Evolutionary conservation across 768 basidiomycete species (phyloP), one percentile per base, ranked within the genome.

Genomic region (Boletellus sp.): DNA sequence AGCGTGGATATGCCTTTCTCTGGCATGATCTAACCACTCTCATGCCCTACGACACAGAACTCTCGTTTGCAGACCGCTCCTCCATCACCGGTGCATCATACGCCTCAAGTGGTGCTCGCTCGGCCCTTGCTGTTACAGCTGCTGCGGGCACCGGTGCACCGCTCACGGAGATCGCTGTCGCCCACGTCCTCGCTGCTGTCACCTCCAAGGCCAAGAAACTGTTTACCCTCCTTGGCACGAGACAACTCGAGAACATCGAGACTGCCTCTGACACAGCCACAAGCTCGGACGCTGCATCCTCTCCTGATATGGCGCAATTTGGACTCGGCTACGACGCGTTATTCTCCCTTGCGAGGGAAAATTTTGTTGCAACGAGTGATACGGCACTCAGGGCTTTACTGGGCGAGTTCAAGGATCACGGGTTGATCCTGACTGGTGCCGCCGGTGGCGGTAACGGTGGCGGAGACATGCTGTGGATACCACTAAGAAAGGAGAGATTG

Each of bases 21-120:
- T 91, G 90, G 83, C 91, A 97, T 68, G 91, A 95, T 67, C 67
- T 92, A 20, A 91, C 93, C 4, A 96, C 95, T 2, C 85, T 94
- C 56, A 73, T 71, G 15, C 74, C 89, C 2, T 96, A 94, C 72
- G 84, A 89, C 63, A 76, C 78, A 52, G 94, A 97, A 64, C 76
- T 90, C 34, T 74, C 79, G 0, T 81, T 74, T 44, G 80, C 79
- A 19, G 84, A 87, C 60, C 79, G 77, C n/a, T 77, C 80, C 4
- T 82, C 81, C 33, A 70, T 87, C 45, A 68, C 77, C 16, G 80
- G 82, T 15, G 82, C 68, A 34, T 67, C 73, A 16, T 60, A 78
- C 10, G 60, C 62, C 28, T 65, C 63, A 45, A 50, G 66, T 39
- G 61, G 63, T n/a, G 54, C 49, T 23, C 68, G 65, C 37, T 58